phyloP scores from a whole-genome alignment of 495 filamentous ascomycete species.

The Neurospora hispaniola region DNA sequence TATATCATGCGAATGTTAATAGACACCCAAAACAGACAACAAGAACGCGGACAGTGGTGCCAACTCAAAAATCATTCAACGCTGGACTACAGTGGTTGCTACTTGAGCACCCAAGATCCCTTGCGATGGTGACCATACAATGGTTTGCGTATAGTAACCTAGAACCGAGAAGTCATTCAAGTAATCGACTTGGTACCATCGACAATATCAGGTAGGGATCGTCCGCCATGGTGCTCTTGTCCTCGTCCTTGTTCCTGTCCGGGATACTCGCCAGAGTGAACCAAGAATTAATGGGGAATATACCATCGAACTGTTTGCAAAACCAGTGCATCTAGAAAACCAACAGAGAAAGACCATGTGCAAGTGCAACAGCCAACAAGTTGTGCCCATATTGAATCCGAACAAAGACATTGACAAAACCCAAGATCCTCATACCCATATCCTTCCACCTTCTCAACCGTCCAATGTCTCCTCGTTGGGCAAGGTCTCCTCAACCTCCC shows the following conservation, averaged over 20 bases:
- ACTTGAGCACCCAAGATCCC: background rate
- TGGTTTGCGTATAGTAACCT: background rate
- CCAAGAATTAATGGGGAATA: background rate
- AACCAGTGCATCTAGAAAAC: background rate
- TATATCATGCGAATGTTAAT: background rate
- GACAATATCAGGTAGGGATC: background rate
- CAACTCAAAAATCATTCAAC: background rate
- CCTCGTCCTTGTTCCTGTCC: background rate
- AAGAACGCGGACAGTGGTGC: background rate
- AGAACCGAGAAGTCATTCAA: background rate
- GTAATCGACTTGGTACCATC: background rate
- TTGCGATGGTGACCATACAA: background rate
- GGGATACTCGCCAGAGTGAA: background rate
- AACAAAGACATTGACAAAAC: background rate
- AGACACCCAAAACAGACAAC: background rate
- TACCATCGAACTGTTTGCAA: background rate
- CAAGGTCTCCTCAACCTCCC: background rate
- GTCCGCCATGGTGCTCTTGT: background rate
- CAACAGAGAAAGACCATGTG: background rate
- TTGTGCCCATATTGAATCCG: background rate
- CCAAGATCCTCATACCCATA: background rate
- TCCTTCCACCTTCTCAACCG: background rate
- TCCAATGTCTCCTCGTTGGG: background rate
- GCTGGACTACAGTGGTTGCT: background rate
- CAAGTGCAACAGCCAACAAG: background rate